Conservation (phyloP, 225 moss, liverwort and hornwort genomes). For the Straminergon stramineum region DNA sequence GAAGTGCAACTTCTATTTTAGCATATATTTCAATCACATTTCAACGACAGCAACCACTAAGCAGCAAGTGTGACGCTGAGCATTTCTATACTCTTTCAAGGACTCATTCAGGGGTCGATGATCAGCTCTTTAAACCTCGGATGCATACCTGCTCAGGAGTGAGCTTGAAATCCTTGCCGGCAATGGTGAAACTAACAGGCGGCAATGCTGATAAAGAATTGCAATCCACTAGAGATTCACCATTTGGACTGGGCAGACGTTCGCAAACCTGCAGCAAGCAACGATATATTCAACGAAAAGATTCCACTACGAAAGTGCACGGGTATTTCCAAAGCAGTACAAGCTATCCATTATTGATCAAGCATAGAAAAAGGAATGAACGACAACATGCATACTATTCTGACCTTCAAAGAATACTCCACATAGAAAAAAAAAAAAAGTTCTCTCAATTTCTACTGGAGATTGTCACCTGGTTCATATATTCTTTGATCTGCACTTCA, state of each 20-base stretch:
- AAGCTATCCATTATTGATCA: background rate
- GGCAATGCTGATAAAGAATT: conserved; percentile 27
- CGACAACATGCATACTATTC: background rate
- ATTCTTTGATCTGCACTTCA: conserved; percentile 44
- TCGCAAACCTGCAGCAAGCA: conserved; percentile 32
- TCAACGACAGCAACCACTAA: background rate
- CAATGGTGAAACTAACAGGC: conserved; percentile 35
- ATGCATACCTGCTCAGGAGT: conserved; percentile 64
- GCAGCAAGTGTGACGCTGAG: background rate
- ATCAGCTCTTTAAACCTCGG: background rate
- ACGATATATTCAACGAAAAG: background rate
- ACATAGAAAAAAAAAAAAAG: background rate
- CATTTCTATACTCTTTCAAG: background rate
- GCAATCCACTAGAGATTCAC: conserved; percentile 49
- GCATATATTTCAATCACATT: background rate
- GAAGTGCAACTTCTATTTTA: background rate
- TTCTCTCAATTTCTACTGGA: background rate
- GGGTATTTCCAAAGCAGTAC: background rate
- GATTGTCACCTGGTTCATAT: conserved; percentile 49
- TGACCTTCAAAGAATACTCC: background rate
- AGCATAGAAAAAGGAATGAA: background rate
- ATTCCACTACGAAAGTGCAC: background rate
- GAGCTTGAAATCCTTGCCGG: conserved; percentile 50
- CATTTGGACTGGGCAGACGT: conserved; percentile 53
- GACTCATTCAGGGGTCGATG: background rate